phyloP scores from a whole-genome alignment of 805 yeast genomes.

The Myxozyma geophila region DNA sequence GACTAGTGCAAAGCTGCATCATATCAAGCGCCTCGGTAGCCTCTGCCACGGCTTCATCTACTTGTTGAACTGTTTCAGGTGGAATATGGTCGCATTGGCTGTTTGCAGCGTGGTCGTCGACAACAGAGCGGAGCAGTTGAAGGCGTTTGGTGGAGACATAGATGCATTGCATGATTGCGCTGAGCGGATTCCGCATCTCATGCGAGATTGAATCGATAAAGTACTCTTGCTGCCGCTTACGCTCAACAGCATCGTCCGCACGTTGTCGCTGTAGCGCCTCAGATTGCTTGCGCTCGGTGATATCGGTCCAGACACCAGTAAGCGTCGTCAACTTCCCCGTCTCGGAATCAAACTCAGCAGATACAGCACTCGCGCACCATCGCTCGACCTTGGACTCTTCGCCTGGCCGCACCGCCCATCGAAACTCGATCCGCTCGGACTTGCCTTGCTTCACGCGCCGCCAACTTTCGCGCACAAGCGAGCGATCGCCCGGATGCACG shows the following conservation, averaged over 20 bases:
- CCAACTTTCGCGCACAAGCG: constrained; percentile 34
- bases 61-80: not conserved
- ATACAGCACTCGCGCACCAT: constrained; percentile 35
- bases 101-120: not conserved
- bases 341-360: constrained; percentile 34
- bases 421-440: constrained; percentile 32
- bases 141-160: constrained; percentile 47
- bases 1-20: constrained; percentile 33
- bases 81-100: not conserved
- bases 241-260: constrained; percentile 37
- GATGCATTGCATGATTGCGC: constrained; percentile 95
- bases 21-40: constrained; percentile 66
- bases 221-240: constrained; percentile 36
- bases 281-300: constrained; percentile 34
- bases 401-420: constrained; percentile 32
- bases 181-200: constrained; percentile 92
- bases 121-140: not conserved
- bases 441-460: constrained; percentile 32
- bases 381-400: constrained; percentile 26
- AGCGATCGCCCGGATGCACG: constrained; percentile 37
- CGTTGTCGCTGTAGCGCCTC: constrained; percentile 36
- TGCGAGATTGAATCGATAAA: constrained; percentile 91
- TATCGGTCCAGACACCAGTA: constrained; percentile 35
- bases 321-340: constrained; percentile 26
- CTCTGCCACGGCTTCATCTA: constrained; percentile 53